Evolutionary conservation across 306 rosid genomes (phyloP).

Genomic region (Myrica gale): DNA sequence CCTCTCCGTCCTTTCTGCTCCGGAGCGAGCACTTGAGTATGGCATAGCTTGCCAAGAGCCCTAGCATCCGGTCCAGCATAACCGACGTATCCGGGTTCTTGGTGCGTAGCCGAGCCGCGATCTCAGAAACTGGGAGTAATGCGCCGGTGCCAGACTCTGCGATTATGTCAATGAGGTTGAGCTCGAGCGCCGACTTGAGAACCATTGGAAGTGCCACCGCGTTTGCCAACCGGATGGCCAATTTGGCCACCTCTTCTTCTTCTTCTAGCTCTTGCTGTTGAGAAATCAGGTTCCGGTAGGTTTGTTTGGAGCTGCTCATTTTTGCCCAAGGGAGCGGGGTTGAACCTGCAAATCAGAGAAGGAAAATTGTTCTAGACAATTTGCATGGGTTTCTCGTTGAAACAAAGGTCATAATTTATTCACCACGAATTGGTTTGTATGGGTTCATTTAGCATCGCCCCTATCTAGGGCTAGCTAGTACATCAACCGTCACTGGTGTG

Average conservation of each 20-base stretch:
- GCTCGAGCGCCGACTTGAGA: slow-evolving; percentile 32
- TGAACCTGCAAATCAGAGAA: too few relatives aligned
- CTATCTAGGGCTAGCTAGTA: too few relatives aligned
- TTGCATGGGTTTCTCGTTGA: too few relatives aligned
- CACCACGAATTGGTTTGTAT: too few relatives aligned
- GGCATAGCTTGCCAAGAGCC: slow-evolving; percentile 31
- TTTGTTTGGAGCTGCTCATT: not conserved
- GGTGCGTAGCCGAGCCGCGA: slow-evolving; percentile 25
- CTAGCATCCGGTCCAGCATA: slow-evolving; percentile 35
- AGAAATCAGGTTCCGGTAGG: not conserved
- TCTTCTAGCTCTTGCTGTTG: not conserved
- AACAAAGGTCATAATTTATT: too few relatives aligned
- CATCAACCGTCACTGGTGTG: too few relatives aligned
- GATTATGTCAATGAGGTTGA: slow-evolving; percentile 29
- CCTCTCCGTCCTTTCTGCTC: not conserved
- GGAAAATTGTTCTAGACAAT: too few relatives aligned
- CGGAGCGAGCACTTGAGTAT: slow-evolving; percentile 24
- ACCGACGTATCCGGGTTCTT: slow-evolving; percentile 20
- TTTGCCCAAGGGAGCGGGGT: too few relatives aligned
- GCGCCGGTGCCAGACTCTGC: slow-evolving; percentile 20
- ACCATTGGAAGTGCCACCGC: slow-evolving; percentile 20
- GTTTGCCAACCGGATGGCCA: slow-evolving; percentile 24
- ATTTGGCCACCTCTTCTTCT: slow-evolving; percentile 20
- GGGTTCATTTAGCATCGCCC: too few relatives aligned
- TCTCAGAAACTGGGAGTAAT: slow-evolving; percentile 29